These are phyloP conservation scores for Deinandra increscens DNA, from an alignment of 129 eudicot genomes.

Conservation along the genomic window DNA sequence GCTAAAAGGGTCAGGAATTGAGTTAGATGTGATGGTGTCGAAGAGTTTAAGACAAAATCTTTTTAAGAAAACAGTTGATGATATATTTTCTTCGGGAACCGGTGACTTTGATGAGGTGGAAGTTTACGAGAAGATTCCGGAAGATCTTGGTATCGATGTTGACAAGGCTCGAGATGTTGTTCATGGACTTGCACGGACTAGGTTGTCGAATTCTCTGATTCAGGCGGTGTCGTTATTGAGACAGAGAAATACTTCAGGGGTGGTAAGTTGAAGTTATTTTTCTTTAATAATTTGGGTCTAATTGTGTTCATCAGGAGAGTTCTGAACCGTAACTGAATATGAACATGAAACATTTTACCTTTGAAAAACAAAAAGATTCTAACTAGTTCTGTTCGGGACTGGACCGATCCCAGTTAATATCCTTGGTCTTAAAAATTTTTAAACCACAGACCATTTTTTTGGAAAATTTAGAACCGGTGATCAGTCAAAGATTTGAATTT, in stretches of 20 bases:
- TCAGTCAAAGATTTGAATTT: not conserved
- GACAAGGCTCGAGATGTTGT: conserved; percentile 71
- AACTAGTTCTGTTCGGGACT: not conserved
- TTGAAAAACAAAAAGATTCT: not conserved
- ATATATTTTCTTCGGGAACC: conserved; percentile 85
- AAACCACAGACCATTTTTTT: not conserved
- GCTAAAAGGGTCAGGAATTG: conserved; percentile 71
- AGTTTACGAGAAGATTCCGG: conserved; percentile 77
- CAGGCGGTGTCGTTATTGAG: conserved; percentile 81
- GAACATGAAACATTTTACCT: not conserved
- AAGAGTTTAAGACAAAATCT: conserved; percentile 62
- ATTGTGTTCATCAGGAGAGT: not conserved
- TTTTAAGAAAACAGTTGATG: conserved; percentile 68
- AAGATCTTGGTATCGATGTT: conserved; percentile 64
- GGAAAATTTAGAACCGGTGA: too few species aligned
- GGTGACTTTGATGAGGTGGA: conserved; percentile 93
- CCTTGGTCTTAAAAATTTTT: too few species aligned
- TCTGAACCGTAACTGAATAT: not conserved
- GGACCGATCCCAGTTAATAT: not conserved
- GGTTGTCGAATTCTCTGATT: conserved; percentile 62
- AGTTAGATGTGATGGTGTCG: conserved; percentile 77
- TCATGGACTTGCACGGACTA: conserved; percentile 63
- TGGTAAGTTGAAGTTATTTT: conserved; percentile 49
- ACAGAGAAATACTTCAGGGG: conserved; percentile 79
- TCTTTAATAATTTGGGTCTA: not conserved